These are phyloP conservation scores for Nemophila menziesii DNA, from an alignment of 257 asterid genomes.

Conservation along the genomic window DNA sequence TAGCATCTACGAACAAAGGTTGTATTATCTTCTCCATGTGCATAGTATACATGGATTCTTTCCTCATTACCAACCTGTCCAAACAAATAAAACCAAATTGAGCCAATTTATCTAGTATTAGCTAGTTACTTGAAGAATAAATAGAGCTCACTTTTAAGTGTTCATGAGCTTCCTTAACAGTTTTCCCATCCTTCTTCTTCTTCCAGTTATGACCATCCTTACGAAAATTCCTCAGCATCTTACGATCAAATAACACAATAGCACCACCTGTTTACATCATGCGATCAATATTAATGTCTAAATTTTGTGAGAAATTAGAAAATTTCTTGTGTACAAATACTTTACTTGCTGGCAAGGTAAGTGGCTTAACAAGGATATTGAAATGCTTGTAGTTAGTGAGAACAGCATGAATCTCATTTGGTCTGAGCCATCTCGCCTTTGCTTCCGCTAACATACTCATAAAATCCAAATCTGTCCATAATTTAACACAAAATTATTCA, in stretches of 20 bases:
- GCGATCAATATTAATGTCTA: slow-evolving; percentile 1
- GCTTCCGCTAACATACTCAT: slow-evolving; percentile 62
- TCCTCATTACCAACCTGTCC: slow-evolving; percentile 86
- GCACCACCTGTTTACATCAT: slow-evolving; percentile 59
- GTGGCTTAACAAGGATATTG: slow-evolving; percentile 72
- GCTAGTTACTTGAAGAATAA: slow-evolving; percentile 11
- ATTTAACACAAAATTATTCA: too few species aligned
- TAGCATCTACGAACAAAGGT: slow-evolving; percentile 98
- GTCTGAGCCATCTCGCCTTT: slow-evolving; percentile 81
- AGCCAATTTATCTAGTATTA: slow-evolving; percentile 1
- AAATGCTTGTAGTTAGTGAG: slow-evolving; percentile 67
- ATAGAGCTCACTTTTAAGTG: slow-evolving; percentile 67
- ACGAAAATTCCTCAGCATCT: slow-evolving; percentile 93
- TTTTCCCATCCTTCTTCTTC: slow-evolving; percentile 94
- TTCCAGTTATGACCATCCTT: slow-evolving; percentile 97
- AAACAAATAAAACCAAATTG: slow-evolving; percentile 14
- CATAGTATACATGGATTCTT: slow-evolving; percentile 97
- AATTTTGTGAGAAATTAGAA: neutral
- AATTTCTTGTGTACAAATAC: neutral
- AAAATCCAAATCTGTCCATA: slow-evolving; percentile 69
- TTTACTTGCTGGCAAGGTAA: slow-evolving; percentile 77
- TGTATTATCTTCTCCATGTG: slow-evolving; percentile 83
- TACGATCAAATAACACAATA: slow-evolving; percentile 81
- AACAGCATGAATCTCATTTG: slow-evolving; percentile 90
- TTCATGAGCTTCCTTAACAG: slow-evolving; percentile 97